Evolutionary conservation across 169 alveolate genomes (phyloP).

Genomic region (Plasmodium ovale): DNA sequence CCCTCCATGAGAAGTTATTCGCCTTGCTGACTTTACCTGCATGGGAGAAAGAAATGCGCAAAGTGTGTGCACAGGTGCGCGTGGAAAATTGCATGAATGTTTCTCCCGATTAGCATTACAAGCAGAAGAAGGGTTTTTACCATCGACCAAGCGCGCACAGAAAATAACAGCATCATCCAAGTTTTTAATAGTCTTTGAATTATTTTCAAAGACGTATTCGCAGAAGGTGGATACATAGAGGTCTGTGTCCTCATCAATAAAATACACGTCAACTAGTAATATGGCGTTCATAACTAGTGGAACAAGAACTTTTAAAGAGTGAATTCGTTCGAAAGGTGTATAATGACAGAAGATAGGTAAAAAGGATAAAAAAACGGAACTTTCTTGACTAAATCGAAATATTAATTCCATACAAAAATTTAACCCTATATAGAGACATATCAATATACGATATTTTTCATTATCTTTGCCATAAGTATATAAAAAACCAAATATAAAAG

Average conservation of each 20-base stretch:
- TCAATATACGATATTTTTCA: constrained; percentile 61
- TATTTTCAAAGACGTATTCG: constrained; percentile 68
- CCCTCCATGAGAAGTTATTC: constrained; percentile 63
- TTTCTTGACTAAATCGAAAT: constrained; percentile 57
- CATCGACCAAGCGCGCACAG: constrained; percentile 70
- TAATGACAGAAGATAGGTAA: constrained; percentile 45
- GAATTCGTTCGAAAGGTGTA: constrained; percentile 72
- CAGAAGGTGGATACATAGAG: constrained; percentile 33
- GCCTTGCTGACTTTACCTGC: constrained; percentile 45
- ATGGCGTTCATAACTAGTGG: constrained; percentile 72
- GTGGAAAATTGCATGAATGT: not conserved
- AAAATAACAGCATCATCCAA: constrained; percentile 54
- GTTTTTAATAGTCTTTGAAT: constrained; percentile 29
- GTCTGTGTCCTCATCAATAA: constrained; percentile 52
- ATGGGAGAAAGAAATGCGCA: not conserved
- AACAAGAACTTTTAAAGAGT: constrained; percentile 47
- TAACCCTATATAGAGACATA: constrained; percentile 53
- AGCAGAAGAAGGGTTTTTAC: not conserved
- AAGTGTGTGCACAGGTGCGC: not conserved
- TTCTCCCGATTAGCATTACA: too few relatives aligned
- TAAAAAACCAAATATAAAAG: constrained; percentile 75
- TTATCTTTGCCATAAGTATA: constrained; percentile 76
- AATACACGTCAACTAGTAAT: constrained; percentile 47
- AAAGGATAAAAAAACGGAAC: constrained; percentile 38
- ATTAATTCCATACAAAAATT: constrained; percentile 71